Evolutionary conservation across 1,139 yeast species (phyloP), one percentile per base, ranked within the genome.

Genomic region (Protomyces inundatus): DNA sequence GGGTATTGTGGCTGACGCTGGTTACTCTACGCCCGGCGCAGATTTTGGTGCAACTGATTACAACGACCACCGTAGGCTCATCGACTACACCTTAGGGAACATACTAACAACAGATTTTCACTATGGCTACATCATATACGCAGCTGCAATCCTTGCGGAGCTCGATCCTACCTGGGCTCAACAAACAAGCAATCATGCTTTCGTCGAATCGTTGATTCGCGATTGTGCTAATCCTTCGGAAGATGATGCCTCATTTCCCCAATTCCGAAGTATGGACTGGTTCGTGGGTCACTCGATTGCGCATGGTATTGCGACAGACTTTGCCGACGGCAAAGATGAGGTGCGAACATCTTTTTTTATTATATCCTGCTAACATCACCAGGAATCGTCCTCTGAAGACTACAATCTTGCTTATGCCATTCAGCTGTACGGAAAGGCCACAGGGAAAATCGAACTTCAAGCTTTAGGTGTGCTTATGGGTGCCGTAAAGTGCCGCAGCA

Each of bases 261-360:
- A 84, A n/a, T 87, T 82, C 56, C 81, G 95, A 72, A 81, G 80
- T 80, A 88, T 87, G 74, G 93, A 87, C 73, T 88, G 88, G 89
- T 88, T 76, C 76, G 80, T 80, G 55, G 96, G 96, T 40, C 95
- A 88, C 73, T 86, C 93, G 1, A 87, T 91, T 90, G 95, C 95
- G 6, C 82, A 82, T 66, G 95, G 95, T 14, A 76, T 88, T 68
- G 85, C 82, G 71, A 82, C 80, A 42, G 77, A 83, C 69, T 32
- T 32, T 12, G 35, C 53, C 6, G 35, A 32, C 23, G 57, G 42
- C 14, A 52, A 48, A 10, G 87, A 85, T 42, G 93, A 87, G 71
- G 95, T 95, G 10, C 5, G 32, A 16, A 12, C 12, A 7, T 36
- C 12, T 7, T 12, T 36, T 36, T 36, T 36, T 2, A 7, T 7